Evolutionary conservation across 768 basidiomycete species (phyloP).

Genomic region (Amanita inopinata): DNA sequence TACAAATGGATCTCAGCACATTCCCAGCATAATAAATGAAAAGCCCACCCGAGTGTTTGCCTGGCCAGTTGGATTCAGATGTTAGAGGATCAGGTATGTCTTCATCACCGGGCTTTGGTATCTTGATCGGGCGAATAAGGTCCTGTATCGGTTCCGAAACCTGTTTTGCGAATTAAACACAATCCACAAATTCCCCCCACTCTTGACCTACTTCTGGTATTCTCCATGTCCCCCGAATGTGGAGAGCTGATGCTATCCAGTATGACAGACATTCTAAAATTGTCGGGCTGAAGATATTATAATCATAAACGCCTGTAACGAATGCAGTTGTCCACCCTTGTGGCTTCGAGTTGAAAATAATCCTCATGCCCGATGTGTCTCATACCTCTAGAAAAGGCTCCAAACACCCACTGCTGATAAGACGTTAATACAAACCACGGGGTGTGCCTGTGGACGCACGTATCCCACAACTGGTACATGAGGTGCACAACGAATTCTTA

Average conservation of each 20-base stretch:
- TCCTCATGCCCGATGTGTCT: neutral
- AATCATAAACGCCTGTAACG: slow-evolving; percentile 35
- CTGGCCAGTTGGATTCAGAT: slow-evolving; percentile 36
- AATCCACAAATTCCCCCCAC: too few relatives aligned
- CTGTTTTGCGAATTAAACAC: too few relatives aligned
- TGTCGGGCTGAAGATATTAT: slow-evolving; percentile 32
- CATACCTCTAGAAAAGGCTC: slow-evolving; percentile 47
- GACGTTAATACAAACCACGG: slow-evolving; percentile 52
- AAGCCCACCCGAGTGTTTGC: slow-evolving; percentile 27
- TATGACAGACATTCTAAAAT: slow-evolving; percentile 41
- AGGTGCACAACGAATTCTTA: neutral
- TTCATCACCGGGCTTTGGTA: slow-evolving; percentile 2
- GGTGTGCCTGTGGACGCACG: slow-evolving; percentile 35
- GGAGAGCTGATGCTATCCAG: slow-evolving; percentile 49
- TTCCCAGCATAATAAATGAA: slow-evolving; percentile 1
- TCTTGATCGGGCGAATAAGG: slow-evolving; percentile 3
- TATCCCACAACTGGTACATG: slow-evolving; percentile 40
- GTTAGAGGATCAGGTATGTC: slow-evolving; percentile 17
- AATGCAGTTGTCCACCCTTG: slow-evolving; percentile 47
- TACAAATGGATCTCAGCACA: neutral
- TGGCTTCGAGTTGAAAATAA: neutral
- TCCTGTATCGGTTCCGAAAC: slow-evolving; percentile 6
- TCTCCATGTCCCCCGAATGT: slow-evolving; percentile 20
- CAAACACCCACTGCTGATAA: slow-evolving; percentile 54
- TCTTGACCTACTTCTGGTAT: slow-evolving; percentile 35